A percentile compares a stretch with the other conserved stretches of the same genome.
Conservation (phyloP, 169 alveolate genomes). For the Plasmodium coatneyi region DNA sequence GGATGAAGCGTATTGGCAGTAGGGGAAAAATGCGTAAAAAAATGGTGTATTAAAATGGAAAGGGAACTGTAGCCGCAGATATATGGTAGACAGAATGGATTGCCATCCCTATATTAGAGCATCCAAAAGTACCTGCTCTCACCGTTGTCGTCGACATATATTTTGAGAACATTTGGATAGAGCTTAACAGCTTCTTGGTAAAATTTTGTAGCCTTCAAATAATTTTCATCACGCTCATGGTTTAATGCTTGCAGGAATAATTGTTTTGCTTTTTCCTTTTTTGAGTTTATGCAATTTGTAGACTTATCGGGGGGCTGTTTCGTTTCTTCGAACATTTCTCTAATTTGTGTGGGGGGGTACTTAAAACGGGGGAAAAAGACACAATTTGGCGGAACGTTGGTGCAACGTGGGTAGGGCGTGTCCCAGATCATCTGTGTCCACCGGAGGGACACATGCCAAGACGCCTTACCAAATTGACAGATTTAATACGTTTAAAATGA, state of each 20-base stretch:
- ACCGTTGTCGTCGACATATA: not conserved
- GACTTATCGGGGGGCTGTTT: constrained; percentile 8
- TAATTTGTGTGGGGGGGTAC: not conserved
- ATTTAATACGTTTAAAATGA: not conserved
- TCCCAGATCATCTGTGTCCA: not conserved
- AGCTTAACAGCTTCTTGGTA: constrained; percentile 62
- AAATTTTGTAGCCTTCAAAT: constrained; percentile 59
- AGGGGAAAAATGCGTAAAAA: too few relatives aligned
- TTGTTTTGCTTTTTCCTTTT: constrained; percentile 55
- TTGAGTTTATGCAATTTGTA: constrained; percentile 8
- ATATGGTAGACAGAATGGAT: not conserved
- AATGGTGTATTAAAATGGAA: not conserved
- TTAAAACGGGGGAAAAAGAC: not conserved
- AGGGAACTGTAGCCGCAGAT: not conserved
- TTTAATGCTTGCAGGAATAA: constrained; percentile 56
- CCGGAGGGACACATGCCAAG: not conserved
- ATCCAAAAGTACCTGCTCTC: not conserved
- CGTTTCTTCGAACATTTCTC: constrained; percentile 45
- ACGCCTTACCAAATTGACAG: not conserved
- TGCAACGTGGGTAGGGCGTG: not conserved
- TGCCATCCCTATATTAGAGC: not conserved
- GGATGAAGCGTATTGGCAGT: not conserved
- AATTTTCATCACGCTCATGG: constrained; percentile 65
- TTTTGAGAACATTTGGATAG: constrained; percentile 48
- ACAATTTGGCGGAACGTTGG: not conserved